These are phyloP conservation scores for Pleurotus djamor DNA, from an alignment of 768 basidiomycete genomes.

Conservation along the genomic window DNA sequence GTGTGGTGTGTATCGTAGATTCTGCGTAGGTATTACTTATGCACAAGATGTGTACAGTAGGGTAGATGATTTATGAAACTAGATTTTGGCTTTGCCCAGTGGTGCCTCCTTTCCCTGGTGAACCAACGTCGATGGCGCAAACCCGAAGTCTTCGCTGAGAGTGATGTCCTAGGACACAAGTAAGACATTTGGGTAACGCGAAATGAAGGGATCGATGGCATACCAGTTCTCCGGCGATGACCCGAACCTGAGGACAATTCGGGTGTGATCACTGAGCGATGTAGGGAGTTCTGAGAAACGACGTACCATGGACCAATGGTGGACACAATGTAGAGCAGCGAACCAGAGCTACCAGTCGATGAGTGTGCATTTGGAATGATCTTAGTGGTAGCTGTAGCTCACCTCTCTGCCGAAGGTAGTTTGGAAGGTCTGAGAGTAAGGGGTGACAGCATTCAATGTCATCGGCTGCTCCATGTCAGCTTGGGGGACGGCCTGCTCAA, in stretches of 20 bases:
- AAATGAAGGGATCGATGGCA: slow-evolving; percentile 18
- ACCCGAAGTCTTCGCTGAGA: slow-evolving; percentile 77
- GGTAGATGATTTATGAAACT: slow-evolving; percentile 8
- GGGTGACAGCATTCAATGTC: slow-evolving; percentile 78
- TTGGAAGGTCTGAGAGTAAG: slow-evolving; percentile 69
- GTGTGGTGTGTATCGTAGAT: neutral
- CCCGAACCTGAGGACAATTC: slow-evolving; percentile 55
- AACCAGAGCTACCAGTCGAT: slow-evolving; percentile 69
- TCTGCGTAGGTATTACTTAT: slow-evolving; percentile 6
- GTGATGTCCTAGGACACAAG: slow-evolving; percentile 48
- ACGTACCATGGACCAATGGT: slow-evolving; percentile 88
- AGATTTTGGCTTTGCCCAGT: slow-evolving; percentile 67
- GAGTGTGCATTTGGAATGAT: too few relatives aligned
- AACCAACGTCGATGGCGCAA: slow-evolving; percentile 82
- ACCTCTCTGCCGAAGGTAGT: slow-evolving; percentile 86
- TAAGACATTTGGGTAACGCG: slow-evolving; percentile 8
- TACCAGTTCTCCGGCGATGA: slow-evolving; percentile 82
- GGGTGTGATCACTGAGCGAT: neutral
- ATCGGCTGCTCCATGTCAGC: slow-evolving; percentile 55
- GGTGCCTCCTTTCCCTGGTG: slow-evolving; percentile 66
- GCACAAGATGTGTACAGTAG: too few relatives aligned
- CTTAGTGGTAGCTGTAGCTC: too few relatives aligned
- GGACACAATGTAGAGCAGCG: slow-evolving; percentile 80
- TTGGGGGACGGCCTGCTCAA: slow-evolving; percentile 52
- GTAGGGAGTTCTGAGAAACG: neutral